phyloP scores from a whole-genome alignment of 169 alveolate genomes.

The Plasmodium gallinaceum region DNA sequence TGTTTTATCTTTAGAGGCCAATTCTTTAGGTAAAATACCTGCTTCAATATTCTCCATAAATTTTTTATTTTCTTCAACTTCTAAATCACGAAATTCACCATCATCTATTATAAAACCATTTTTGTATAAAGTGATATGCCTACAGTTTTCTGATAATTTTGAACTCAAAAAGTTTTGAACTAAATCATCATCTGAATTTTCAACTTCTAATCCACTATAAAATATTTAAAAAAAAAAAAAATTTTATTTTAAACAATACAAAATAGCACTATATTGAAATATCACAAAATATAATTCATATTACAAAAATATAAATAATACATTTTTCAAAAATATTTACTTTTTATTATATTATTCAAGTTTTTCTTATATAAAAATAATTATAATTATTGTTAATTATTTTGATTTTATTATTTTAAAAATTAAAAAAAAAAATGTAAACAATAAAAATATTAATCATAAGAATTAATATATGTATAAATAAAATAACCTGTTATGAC shows the following conservation, averaged over 20 bases:
- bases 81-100: conserved; percentile 93
- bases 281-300: no score
- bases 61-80: conserved; percentile 89
- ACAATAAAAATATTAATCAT: no score
- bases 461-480: no score
- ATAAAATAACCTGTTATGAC: conserved; percentile 36
- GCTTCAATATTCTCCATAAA: conserved; percentile 93
- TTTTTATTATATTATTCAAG: background rate
- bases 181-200: conserved; percentile 50
- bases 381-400: no score
- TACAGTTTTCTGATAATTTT: conserved; percentile 60
- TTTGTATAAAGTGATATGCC: conserved; percentile 82
- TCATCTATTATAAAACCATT: conserved; percentile 95
- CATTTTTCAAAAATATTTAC: background rate
- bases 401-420: no score
- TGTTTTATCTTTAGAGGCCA: conserved; percentile 82
- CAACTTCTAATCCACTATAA: conserved; percentile 60
- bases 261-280: no score
- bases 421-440: no score
- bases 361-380: background rate
- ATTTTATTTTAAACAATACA: background rate
- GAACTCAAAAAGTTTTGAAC: conserved; percentile 25
- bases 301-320: background rate
- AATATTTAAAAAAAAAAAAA: background rate
- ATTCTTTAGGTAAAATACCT: conserved; percentile 95